Base-by-base conservation (phyloP, 371 early-diverging fungal genomes). In the Mucor racemosus region DNA sequence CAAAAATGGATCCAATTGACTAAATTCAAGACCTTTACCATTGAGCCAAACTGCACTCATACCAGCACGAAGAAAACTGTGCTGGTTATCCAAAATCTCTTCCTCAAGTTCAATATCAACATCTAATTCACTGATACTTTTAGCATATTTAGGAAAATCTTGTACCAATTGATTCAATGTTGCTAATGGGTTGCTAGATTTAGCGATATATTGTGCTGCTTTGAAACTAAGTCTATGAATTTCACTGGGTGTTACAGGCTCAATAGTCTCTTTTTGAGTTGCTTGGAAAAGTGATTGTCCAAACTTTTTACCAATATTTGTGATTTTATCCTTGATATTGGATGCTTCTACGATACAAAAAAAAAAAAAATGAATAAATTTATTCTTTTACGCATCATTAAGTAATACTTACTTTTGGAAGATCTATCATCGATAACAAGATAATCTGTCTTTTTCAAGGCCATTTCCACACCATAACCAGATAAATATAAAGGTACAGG, bases 371-470 rank as follows among this genome's bases (percentile, higher is more conserved):
- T 26, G 26, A 26, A 26, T 26, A 26, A 26, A 3, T 26, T 26
- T 26, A 26, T 26, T 26, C 26, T 26, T 26, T 1, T 26, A 26
- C 26, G 3, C 26, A 26, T 26, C 26, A 26, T 26, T 26, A 26
- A 26, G 1, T 26, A 26, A 13, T 7, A 53, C 9, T 68, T 75
- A 69, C 68, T 65, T 62, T 68, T 78, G 7, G 85, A 67, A 53
- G 85, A 83, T 33, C 95, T 88, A 74, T 98, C 98, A 66, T 98
- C 98, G 33, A 90, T 90, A 8, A 95, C 96, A 65, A 91, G 90
- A 79, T 98, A 98, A 71, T 98, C 98, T 7, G 95, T 94, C 61
- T 88, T 95, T 77, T 98, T 98, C 36, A 98, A 69, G 5, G 90
- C 92, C 63, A 98, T 78, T 73, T 95, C 95, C 4, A 94, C 95